These are phyloP conservation scores for Phylloporus sp. DNA, from an alignment of 1,284 basidiomycete genomes.

Conservation along the genomic window DNA sequence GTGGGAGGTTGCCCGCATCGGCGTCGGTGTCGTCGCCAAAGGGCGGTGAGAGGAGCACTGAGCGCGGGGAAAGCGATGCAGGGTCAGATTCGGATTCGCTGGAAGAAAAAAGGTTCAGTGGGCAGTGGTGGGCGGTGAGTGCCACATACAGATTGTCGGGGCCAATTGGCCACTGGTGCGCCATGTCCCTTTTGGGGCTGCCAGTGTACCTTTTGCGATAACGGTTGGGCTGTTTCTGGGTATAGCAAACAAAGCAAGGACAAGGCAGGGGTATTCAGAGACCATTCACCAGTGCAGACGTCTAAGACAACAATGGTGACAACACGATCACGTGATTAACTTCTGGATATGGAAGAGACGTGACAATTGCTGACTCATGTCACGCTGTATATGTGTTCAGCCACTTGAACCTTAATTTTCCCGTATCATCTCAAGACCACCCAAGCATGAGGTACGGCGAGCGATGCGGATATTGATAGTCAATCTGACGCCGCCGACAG, in stretches of 20 bases:
- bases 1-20: background rate
- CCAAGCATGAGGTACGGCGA: slow-evolving; percentile 40
- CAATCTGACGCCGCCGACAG: slow-evolving; percentile 25
- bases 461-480: background rate
- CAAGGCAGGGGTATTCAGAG: slow-evolving; percentile 6
- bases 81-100: slow-evolving; percentile 37
- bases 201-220: slow-evolving; percentile 11
- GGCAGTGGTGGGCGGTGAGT: background rate
- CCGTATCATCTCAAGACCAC: slow-evolving; percentile 24
- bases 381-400: slow-evolving; percentile 45
- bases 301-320: slow-evolving; percentile 24
- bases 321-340: slow-evolving; percentile 24
- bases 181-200: slow-evolving; percentile 28
- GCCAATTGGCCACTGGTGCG: slow-evolving; percentile 33
- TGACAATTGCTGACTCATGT: slow-evolving; percentile 38
- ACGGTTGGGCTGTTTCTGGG: background rate
- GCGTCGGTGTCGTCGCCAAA: slow-evolving; percentile 21
- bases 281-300: slow-evolving; percentile 22
- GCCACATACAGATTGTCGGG: slow-evolving; percentile 29
- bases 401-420: slow-evolving; percentile 44
- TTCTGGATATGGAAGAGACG: background rate
- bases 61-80: slow-evolving; percentile 39
- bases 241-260: background rate
- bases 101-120: background rate
- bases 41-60: slow-evolving; percentile 35